These are phyloP conservation scores for Xylariaceae sp. DNA, from an alignment of 2,329 filamentous ascomycete genomes.

Conservation along the genomic window DNA sequence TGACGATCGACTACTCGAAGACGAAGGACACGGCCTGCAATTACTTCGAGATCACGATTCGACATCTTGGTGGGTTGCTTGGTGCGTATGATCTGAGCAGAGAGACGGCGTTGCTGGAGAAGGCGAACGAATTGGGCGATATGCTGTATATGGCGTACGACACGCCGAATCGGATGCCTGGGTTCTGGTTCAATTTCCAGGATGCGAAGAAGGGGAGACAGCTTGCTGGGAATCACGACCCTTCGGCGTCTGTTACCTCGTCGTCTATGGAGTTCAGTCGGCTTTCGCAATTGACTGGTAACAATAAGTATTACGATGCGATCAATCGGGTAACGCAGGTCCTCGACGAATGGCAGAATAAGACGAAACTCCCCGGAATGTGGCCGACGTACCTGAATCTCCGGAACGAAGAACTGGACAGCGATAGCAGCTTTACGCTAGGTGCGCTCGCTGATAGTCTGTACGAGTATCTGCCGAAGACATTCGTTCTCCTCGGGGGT, in stretches of 20 bases:
- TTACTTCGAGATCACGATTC: slow-evolving; percentile 45
- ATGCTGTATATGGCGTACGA: slow-evolving; percentile 46
- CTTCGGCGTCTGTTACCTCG: slow-evolving; percentile 46
- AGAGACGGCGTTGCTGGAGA: slow-evolving; percentile 38
- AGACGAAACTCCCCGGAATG: slow-evolving; percentile 67
- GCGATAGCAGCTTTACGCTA: slow-evolving; percentile 43
- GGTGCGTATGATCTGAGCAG: slow-evolving; percentile 42
- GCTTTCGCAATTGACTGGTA: slow-evolving; percentile 61
- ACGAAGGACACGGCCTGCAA: slow-evolving; percentile 37
- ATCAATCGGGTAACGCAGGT: slow-evolving; percentile 67
- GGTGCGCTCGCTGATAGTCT: slow-evolving; percentile 51
- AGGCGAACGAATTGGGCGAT: slow-evolving; percentile 43
- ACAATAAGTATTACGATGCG: slow-evolving; percentile 69
- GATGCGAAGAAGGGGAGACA: slow-evolving; percentile 35
- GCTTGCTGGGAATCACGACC: slow-evolving; percentile 33
- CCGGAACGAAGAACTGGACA: slow-evolving; percentile 42
- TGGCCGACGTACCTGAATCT: slow-evolving; percentile 64
- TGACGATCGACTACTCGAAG: slow-evolving; percentile 45
- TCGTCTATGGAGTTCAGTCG: slow-evolving; percentile 67
- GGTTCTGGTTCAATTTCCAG: slow-evolving; percentile 52
- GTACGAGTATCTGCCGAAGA: slow-evolving; percentile 58
- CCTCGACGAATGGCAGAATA: slow-evolving; percentile 62
- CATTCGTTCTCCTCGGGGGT: slow-evolving; percentile 62
- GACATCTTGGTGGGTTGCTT: slow-evolving; percentile 42
- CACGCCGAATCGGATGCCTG: slow-evolving; percentile 45